Evolutionary conservation across 441 rosid species (phyloP).

Genomic region (Pelargonium cotyledonis): DNA sequence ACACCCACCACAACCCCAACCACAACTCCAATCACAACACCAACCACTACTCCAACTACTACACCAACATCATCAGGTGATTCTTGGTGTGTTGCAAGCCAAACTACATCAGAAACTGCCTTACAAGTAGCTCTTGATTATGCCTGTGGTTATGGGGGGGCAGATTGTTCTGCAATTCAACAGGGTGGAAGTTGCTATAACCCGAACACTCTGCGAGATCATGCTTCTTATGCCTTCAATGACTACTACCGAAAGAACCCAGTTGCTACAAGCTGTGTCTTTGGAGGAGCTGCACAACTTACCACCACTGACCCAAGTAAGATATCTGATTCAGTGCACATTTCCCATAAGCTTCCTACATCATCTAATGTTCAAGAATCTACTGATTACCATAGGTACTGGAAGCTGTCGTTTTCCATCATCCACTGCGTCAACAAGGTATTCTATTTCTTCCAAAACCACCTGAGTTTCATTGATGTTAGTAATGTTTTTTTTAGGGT

Average conservation of each 20-base stretch:
- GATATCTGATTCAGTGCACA: conserved; percentile 9
- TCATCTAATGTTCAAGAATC: neutral
- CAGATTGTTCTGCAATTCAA: conserved; percentile 84
- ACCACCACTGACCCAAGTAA: conserved; percentile 84
- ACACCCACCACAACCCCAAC: conserved; percentile 37
- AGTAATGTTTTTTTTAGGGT: neutral
- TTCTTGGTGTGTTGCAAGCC: conserved; percentile 71
- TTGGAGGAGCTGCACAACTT: conserved; percentile 88
- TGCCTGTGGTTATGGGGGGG: conserved; percentile 91
- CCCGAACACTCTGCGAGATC: conserved; percentile 60
- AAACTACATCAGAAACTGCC: conserved; percentile 62
- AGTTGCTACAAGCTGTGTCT: conserved; percentile 70
- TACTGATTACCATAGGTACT: conserved; percentile 44
- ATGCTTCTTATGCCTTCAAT: conserved; percentile 97
- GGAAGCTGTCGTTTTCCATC: conserved; percentile 72
- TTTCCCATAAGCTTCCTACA: too few relatives aligned
- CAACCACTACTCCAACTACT: conserved; percentile 30
- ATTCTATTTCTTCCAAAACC: conserved; percentile 26
- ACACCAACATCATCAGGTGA: conserved; percentile 37
- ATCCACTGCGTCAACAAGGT: conserved; percentile 57
- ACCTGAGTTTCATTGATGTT: neutral
- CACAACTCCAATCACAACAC: conserved; percentile 36
- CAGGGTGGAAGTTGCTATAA: conserved; percentile 65
- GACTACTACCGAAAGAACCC: conserved; percentile 95
- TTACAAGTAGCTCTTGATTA: conserved; percentile 93